Percentiles rank a stretch among this genome's conserved stretches.
Evolutionary conservation across 352 stramenopile species (phyloP).

Genomic region (Aphanomyces euteiches): DNA sequence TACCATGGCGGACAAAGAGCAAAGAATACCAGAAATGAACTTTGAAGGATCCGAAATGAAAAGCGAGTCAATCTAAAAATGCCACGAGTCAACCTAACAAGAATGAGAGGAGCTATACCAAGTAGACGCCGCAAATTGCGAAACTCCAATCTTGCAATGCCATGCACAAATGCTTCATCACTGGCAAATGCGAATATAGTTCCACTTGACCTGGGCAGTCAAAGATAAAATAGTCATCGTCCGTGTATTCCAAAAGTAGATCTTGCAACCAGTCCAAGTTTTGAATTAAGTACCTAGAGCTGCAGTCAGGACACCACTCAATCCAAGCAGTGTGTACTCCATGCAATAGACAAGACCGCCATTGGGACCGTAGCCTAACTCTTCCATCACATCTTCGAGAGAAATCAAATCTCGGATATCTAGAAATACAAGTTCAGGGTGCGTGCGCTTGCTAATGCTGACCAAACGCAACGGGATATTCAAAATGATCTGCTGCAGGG

Average conservation of each 20-base stretch:
- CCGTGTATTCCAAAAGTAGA: constrained; percentile 84
- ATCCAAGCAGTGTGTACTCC: constrained; percentile 73
- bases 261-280: constrained; percentile 96
- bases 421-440: constrained; percentile 34
- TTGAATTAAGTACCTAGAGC: constrained; percentile 76
- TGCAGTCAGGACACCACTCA: constrained; percentile 5
- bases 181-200: constrained; percentile 87
- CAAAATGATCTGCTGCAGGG: constrained; percentile 89
- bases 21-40: constrained; percentile 97
- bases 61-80: constrained; percentile 86
- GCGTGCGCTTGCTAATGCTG: constrained; percentile 35
- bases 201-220: constrained; percentile 96
- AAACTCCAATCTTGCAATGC: constrained; percentile 83
- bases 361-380: constrained; percentile 97
- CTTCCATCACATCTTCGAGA: constrained; percentile 96
- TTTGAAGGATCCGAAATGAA: constrained; percentile 95
- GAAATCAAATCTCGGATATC: constrained; percentile 95
- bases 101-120: constrained; percentile 41
- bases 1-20: constrained; percentile 97
- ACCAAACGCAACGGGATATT: constrained; percentile 88
- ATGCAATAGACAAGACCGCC: constrained; percentile 98
- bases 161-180: constrained; percentile 87
- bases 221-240: constrained; percentile 98
- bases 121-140: constrained; percentile 85
- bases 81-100: neutral